Base-by-base conservation (phyloP, 2,329 filamentous ascomycete species). In the Aureobasidium sp. region DNA sequence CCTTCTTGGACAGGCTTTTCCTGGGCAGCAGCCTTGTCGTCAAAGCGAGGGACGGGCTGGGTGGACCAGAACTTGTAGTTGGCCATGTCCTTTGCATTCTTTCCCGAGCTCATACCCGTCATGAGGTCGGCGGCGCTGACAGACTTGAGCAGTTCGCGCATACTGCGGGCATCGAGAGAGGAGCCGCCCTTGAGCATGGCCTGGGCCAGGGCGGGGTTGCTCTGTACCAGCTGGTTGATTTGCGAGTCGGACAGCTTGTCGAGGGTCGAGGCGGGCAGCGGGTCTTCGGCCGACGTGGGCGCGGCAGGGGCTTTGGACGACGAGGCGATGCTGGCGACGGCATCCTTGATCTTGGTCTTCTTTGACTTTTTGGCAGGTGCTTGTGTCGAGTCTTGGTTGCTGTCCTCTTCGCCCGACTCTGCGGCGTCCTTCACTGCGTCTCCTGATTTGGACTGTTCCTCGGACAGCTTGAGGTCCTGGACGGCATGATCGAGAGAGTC, bases 1-100 rank as follows among this genome's bases (percentile, higher is more conserved):
- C 94, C 94, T 70, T 97, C 92, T 65, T 86, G 80, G 53, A 86
- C 70, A 41, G 76, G 72, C 65, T 81, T 78, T 63, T 80, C 76
- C 57, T 82, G 78, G 71, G 71, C 29, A 72, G 67, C 44, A 72
- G 65, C 59, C 75, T 73, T 87, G 63, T 71, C 70, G 69, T 83
- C 87, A 71, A 97, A 96, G 71, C 87, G 87, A 56, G 90, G 89
- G 63, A 99, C 94, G 0, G 94, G 94, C 75, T 99, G 94, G 51
- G 94, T 99, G 75, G 91, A 87, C 94, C 94, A 99, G 79, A 99
- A 99, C 77, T 96, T 97, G 82, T 97, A 97, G 63, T 87, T 90
- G 7, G 88, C 91, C 91, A 97, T 96, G 72, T 97, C 92, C 79
- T 96, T 97, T 69, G 86, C 87, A 71, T 96, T 96, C 81, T 94